Evolutionary conservation across 371 early-diverging fungal genomes (phyloP).

Genomic region (Mortierella sp.): DNA sequence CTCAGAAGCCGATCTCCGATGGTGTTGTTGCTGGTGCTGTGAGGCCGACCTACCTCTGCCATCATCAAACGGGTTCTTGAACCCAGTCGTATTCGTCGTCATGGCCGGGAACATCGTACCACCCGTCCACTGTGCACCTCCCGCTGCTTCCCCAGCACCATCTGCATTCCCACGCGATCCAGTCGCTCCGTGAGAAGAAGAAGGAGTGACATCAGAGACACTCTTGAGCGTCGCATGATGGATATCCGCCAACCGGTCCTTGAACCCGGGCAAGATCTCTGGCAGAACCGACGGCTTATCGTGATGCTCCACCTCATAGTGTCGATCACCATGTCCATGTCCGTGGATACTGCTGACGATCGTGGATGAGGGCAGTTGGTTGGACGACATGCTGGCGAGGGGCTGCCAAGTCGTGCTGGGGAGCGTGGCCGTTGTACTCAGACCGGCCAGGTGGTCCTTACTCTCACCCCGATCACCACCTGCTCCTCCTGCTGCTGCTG

Average conservation of each 20-base stretch:
- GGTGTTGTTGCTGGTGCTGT: conserved; percentile 6
- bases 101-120: conserved; percentile 44
- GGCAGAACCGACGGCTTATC: conserved; percentile 50
- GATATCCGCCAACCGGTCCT: conserved; percentile 44
- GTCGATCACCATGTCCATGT: background rate
- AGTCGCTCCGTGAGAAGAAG: background rate
- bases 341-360: conserved; percentile 1
- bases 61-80: background rate
- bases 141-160: background rate
- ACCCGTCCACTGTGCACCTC: conserved; percentile 17
- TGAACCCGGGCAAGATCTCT: conserved; percentile 47
- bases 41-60: background rate
- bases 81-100: background rate
- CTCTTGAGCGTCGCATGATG: conserved; percentile 43
- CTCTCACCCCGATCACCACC: background rate
- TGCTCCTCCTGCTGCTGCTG: conserved; percentile 7
- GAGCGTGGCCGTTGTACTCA: conserved; percentile 15
- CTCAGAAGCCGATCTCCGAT: conserved; percentile 1
- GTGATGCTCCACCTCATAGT: conserved; percentile 17
- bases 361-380: conserved; percentile 29
- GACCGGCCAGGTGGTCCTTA: background rate
- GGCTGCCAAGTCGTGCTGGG: conserved; percentile 29
- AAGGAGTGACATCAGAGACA: conserved; percentile 10
- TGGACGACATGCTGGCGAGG: conserved; percentile 40
- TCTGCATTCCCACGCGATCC: no score